Evolutionary conservation across 768 basidiomycete genomes (phyloP).

Genomic region (Lepiota brunneoincarnata): DNA sequence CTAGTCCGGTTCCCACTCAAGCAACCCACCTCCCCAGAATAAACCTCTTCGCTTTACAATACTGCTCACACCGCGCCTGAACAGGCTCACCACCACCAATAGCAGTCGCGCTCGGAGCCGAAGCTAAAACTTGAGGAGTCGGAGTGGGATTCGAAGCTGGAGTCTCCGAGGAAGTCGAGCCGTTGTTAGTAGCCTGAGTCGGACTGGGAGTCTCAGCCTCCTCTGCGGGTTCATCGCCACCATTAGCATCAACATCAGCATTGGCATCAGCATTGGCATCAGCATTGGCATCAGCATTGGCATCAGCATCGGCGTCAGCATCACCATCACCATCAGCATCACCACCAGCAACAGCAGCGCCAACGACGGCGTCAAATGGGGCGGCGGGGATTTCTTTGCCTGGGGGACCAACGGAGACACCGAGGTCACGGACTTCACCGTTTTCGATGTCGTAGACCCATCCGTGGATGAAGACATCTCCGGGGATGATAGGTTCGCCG

Average conservation of each 20-base stretch:
- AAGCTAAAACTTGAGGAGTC: no score
- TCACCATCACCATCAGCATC: no score
- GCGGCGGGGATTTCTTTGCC: slow-evolving; percentile 20
- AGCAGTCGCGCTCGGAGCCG: no score
- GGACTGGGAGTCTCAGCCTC: not conserved
- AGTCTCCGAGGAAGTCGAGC: no score
- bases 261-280: no score
- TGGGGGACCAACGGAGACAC: slow-evolving; percentile 30
- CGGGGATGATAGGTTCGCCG: slow-evolving; percentile 10
- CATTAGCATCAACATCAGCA: no score
- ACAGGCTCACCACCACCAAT: not conserved
- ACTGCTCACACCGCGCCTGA: slow-evolving; percentile 2
- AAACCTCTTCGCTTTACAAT: slow-evolving; percentile 8
- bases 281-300: no score
- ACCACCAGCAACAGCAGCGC: slow-evolving; percentile 4
- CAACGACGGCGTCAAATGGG: slow-evolving; percentile 20
- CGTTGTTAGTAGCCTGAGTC: no score
- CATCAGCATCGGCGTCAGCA: no score
- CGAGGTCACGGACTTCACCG: slow-evolving; percentile 41
- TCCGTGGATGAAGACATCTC: slow-evolving; percentile 40
- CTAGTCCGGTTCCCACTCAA: not conserved
- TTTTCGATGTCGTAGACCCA: slow-evolving; percentile 53
- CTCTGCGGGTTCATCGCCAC: not conserved
- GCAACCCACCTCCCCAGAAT: not conserved
- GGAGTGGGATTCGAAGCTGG: no score